Evolutionary conservation across 1,284 basidiomycete genomes (phyloP), one percentile per base, ranked within the genome.

Genomic region (Rhizoctonia solani): DNA sequence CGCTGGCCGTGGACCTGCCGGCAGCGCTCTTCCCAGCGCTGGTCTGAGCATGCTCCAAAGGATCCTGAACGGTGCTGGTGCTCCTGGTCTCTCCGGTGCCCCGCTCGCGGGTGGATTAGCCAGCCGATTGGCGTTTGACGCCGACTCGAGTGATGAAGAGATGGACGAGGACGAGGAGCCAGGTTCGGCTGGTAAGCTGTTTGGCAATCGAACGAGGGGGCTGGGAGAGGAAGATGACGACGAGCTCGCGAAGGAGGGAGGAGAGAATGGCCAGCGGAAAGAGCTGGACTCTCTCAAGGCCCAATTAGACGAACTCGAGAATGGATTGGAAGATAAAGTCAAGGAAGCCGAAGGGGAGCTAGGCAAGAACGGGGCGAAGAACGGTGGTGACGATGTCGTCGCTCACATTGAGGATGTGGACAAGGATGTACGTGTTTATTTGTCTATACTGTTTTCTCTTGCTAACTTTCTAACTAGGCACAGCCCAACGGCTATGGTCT

Each of bases 241-340:
- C 42, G 56, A 59, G 56, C 54, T 30, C 42, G 69, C 67, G 79
- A 79, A 32, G 75, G 75, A 37, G 76, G 70, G 30, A 44, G 34
- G n/a, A 32, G 69, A 23, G 27, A 41, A 66, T n/a, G 32, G 50
- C 25, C 27, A 49, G 34, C 44, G 54, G 25, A 54, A 46, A 53
- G 54, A 52, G n/a, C 14, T 67, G 46, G 66, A 81, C 71, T 82
- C 79, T 61, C 77, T 90, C 63, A 84, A 83, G 73, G 82, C 83
- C 29, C 84, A 84, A 72, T 74, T 89, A 69, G 85, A 84, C 16
- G 84, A 87, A 67, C 83, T 85, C 65, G 85, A 88, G 73, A 79
- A 79, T 69, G 82, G 79, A 61, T 72, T 79, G 53, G 71, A 73
- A 32, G 76, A 76, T 54, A 73, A 73, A 1, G 72, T 73, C 32